phyloP scores from a whole-genome alignment of 805 yeast species.

The Candida boleticola region DNA sequence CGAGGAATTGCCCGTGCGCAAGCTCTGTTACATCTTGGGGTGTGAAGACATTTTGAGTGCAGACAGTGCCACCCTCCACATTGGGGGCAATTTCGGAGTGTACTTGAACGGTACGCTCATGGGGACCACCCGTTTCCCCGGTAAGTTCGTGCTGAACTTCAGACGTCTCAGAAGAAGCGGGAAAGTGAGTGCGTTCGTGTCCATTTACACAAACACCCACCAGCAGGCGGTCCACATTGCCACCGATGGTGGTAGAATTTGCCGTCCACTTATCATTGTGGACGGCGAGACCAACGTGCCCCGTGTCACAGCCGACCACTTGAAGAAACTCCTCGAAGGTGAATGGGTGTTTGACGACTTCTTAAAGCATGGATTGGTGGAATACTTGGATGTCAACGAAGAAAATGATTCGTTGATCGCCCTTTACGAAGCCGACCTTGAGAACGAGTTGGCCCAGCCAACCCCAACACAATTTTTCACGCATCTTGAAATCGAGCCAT shows the following conservation, averaged over 20 bases:
- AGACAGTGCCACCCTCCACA: conserved; percentile 80
- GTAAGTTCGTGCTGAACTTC: conserved; percentile 75
- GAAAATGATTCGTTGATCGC: conserved; percentile 95
- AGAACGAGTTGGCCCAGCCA: not conserved
- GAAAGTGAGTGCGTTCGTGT: conserved; percentile 82
- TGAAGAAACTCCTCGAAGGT: conserved; percentile 60
- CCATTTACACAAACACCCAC: conserved; percentile 85
- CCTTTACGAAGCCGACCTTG: conserved; percentile 61
- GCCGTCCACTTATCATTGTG: conserved; percentile 93
- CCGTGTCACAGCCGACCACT: conserved; percentile 69
- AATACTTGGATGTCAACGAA: conserved; percentile 94
- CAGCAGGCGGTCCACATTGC: conserved; percentile 96
- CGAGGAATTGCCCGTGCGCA: conserved; percentile 85
- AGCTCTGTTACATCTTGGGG: conserved; percentile 77
- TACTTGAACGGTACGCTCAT: conserved; percentile 91
- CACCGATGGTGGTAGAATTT: conserved; percentile 97
- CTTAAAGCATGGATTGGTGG: conserved; percentile 80
- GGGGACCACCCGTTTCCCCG: conserved; percentile 86
- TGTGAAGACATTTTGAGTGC: conserved; percentile 81
- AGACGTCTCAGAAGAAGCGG: conserved; percentile 82
- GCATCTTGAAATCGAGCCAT: conserved; percentile 94
- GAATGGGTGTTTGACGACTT: conserved; percentile 89
- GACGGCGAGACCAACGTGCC: conserved; percentile 60
- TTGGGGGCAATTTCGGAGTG: conserved; percentile 77
- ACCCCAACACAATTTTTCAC: conserved; percentile 51